Evolutionary conservation across 2,329 filamentous ascomycete species (phyloP), one percentile per base, ranked within the genome.

Genomic region (Monascus ruber): DNA sequence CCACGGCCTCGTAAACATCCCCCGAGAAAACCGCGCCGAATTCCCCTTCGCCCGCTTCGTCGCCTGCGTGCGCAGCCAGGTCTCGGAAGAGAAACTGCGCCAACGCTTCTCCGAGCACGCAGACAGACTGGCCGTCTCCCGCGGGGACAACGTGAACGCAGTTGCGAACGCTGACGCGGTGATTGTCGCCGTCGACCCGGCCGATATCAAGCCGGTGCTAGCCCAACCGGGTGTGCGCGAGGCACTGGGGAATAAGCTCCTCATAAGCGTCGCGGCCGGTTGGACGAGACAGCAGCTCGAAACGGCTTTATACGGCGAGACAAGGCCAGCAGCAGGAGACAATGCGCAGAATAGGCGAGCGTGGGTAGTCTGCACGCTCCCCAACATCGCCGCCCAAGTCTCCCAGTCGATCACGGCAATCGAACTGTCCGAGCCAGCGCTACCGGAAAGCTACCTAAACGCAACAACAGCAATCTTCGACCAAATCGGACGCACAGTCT

Each of bases 241-340:
- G 4, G 67, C 64, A 0, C 38, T 74, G 1, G 46, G 51, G 0
- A 50, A 55, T 4, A 75, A 74, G 45, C 58, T 74, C 1, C 41
- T 74, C 7, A 69, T 74, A 50, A 74, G 70, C 45, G 63, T 75
- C 1, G 66, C 63, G 1, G 72, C 71, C 1, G 71, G 72, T 1
- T 73, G 66, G 67, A 63, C 66, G 0, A 56, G 60, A 28, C 47
- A 56, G 11, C 57, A 59, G 35, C 48, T 72, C 1, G 64, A 69
- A 42, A 37, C 43, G 2, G 55, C 53, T 4, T 49, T 70, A 0
- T 61, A 65, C 34, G 50, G 48, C 27, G 47, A 38, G 25, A 47
- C 51, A 27, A 39, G 41, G 17, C 17, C 17, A 17, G 17, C 17
- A 17, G 17, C 17, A 17, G 17, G 17, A 17, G 17, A 17, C 17